Evolutionary conservation across 192 early-diverging fungal species (phyloP).

Genomic region (Lobosporangium transversale): DNA sequence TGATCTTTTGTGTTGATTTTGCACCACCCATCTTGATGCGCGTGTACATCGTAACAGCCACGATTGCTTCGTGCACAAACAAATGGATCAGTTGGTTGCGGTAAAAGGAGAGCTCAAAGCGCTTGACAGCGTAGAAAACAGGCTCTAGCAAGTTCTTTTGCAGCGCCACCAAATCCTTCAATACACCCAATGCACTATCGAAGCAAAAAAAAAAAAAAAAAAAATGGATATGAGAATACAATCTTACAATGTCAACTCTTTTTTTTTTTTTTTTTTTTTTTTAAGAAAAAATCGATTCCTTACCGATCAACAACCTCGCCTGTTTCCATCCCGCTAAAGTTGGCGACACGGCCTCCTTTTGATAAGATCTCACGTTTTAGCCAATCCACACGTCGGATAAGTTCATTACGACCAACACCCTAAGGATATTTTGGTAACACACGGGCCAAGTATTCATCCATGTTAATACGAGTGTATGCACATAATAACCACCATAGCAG

Average conservation of each 20-base stretch:
- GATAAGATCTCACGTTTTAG: constrained; percentile 66
- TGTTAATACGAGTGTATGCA: no score
- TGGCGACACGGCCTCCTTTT: constrained; percentile 82
- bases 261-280: no score
- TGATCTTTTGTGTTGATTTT: constrained; percentile 71
- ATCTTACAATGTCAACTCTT: no score
- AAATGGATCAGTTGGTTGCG: constrained; percentile 77
- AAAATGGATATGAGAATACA: no score
- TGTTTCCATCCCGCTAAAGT: constrained; percentile 78
- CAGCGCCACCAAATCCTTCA: constrained; percentile 80
- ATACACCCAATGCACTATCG: constrained; percentile 67
- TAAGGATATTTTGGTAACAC: constrained; percentile 9
- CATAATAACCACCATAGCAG: no score
- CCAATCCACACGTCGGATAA: constrained; percentile 84
- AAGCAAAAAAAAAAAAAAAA: constrained; percentile 3
- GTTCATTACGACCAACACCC: constrained; percentile 69
- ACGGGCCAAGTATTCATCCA: neutral
- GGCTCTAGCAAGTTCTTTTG: constrained; percentile 83
- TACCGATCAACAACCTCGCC: constrained; percentile 79
- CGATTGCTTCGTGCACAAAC: constrained; percentile 67
- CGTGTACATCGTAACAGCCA: constrained; percentile 80
- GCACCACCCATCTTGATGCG: constrained; percentile 82
- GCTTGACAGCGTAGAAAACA: constrained; percentile 82
- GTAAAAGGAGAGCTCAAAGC: constrained; percentile 86
- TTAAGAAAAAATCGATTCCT: neutral